phyloP scores from a whole-genome alignment of 176 grass and related monocot genomes.

The Aegilops speltoides region DNA sequence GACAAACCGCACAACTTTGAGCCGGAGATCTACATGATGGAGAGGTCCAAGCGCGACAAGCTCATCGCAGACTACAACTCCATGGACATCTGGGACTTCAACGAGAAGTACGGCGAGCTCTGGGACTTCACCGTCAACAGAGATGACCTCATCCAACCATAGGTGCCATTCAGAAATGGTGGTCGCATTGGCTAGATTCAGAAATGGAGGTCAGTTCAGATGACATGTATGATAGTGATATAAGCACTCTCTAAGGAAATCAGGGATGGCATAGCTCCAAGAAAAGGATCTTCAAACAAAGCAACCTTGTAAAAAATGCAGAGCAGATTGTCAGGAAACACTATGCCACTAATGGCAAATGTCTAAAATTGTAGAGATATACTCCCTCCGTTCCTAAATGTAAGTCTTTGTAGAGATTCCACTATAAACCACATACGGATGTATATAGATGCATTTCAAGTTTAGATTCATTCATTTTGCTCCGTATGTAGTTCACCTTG shows the following conservation, averaged over 20 bases:
- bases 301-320: not conserved
- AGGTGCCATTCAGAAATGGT: constrained; percentile 17
- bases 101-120: constrained; percentile 94
- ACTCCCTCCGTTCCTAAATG: no score
- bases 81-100: constrained; percentile 99
- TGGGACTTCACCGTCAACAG: constrained; percentile 92
- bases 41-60: constrained; percentile 81
- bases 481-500: no score
- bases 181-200: constrained; percentile 14
- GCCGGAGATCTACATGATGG: constrained; percentile 95
- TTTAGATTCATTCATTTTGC: no score
- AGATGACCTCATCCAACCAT: constrained; percentile 73
- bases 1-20: constrained; percentile 98
- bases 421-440: no score
- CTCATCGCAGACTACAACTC: constrained; percentile 91
- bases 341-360: not conserved
- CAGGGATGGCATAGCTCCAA: constrained; percentile 13
- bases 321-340: not conserved
- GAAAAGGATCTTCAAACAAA: constrained; percentile 6
- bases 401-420: no score
- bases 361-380: not conserved
- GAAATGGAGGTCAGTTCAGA: not conserved
- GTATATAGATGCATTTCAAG: no score
- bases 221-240: not conserved
- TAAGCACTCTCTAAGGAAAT: not conserved